These are phyloP conservation scores for Linum usitatissimum DNA, from an alignment of 345 rosid species.

Conservation along the genomic window DNA sequence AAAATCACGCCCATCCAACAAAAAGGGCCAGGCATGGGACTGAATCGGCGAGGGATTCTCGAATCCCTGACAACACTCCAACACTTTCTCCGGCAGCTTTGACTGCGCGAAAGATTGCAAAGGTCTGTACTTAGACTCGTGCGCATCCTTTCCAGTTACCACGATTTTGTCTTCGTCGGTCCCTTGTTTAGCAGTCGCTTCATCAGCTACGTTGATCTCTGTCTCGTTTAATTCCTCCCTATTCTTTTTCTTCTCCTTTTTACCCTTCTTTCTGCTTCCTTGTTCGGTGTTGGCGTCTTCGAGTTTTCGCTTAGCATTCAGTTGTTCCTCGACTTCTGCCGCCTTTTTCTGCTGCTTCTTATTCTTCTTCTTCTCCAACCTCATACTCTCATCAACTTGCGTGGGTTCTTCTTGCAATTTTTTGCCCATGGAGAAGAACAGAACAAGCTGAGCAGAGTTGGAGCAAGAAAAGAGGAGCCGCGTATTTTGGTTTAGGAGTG, in stretches of 20 bases:
- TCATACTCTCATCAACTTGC: not conserved
- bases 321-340: constrained; percentile 10
- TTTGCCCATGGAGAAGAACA: constrained; percentile 26
- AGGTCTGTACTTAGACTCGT: constrained; percentile 51
- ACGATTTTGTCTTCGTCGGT: constrained; percentile 35
- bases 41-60: constrained; percentile 82
- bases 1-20: constrained; percentile 83
- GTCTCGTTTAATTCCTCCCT: constrained; percentile 10
- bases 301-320: constrained; percentile 19
- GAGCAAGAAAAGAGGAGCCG: not conserved
- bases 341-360: constrained; percentile 24
- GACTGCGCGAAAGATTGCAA: constrained; percentile 43
- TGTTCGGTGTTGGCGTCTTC: constrained; percentile 14
- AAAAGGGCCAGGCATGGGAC: constrained; percentile 86
- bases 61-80: constrained; percentile 65
- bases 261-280: not conserved
- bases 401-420: constrained; percentile 16
- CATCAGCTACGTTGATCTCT: not conserved
- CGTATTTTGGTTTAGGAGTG: not conserved
- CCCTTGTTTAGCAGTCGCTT: constrained; percentile 9
- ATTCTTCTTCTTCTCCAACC: constrained; percentile 18
- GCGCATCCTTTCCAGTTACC: constrained; percentile 53
- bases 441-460: not conserved
- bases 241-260: not conserved
- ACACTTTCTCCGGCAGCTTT: constrained; percentile 55